Evolutionary conservation across 805 yeast genomes (phyloP).

Genomic region (Starmerella potacharoeniae): DNA sequence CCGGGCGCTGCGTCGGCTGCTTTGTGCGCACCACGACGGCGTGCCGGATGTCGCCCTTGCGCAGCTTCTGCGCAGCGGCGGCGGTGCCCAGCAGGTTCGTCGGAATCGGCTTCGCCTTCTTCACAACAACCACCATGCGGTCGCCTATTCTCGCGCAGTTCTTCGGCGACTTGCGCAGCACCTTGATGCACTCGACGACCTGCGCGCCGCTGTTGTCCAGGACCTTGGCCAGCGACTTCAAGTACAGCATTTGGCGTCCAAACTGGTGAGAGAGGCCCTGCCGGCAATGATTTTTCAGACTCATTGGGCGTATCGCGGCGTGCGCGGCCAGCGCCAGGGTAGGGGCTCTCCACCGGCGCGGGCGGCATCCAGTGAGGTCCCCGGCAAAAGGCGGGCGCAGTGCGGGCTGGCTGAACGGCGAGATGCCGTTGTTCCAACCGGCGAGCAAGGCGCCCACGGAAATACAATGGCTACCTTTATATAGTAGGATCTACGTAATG

Average conservation of each 20-base stretch:
- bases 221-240: conserved; percentile 77
- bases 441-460: no score
- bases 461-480: no score
- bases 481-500: no score
- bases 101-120: conserved; percentile 71
- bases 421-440: no score
- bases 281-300: neutral
- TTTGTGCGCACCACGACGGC: conserved; percentile 92
- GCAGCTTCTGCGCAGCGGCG: conserved; percentile 54
- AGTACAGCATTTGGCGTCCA: conserved; percentile 58
- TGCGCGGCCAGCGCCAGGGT: neutral
- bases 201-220: conserved; percentile 95
- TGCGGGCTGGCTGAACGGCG: no score
- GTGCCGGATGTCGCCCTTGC: conserved; percentile 89
- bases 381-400: no score
- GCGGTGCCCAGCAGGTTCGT: conserved; percentile 62
- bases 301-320: neutral
- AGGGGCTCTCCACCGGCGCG: no score
- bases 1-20: conserved; percentile 64
- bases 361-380: no score
- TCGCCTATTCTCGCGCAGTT: conserved; percentile 82
- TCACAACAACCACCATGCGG: conserved; percentile 85
- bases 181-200: conserved; percentile 91
- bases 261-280: neutral
- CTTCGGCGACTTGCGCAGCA: conserved; percentile 75